Evolutionary conservation across 2,329 filamentous ascomycete species (phyloP), one percentile per base, ranked within the genome.

Genomic region (Colletotrichum filicis): DNA sequence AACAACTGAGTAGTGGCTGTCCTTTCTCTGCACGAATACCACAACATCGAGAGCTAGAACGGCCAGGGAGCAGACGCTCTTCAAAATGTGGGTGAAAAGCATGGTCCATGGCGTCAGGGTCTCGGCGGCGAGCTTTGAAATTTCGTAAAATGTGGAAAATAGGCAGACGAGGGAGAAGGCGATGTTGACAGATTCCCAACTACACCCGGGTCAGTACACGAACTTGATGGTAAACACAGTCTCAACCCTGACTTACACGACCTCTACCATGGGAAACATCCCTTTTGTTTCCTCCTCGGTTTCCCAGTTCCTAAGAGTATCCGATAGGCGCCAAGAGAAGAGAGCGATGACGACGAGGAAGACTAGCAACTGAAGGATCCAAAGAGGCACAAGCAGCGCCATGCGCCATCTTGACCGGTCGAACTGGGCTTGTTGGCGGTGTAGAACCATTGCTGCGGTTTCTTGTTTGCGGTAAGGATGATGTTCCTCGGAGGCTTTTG

Each of bases 111-210:
- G 88, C 12, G 89, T 90, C 66, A 91, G 78, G 1, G 85, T 83
- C 78, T 90, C 87, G 35, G 84, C 81, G 60, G 84, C 82, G 70
- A 83, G 85, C 75, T 82, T 85, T 56, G 82, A 84, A 37, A 89
- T 82, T 74, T 89, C 86, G 71, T 87, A 76, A 55, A 86, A 78
- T 16, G 83, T 88, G 77, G 87, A 83, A 37, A 86, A 42, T 6
- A 88, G 83, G 0, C 85, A 83, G 49, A 88, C 72, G 30, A 86
- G 78, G 19, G 87, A 86, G 65, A 90, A 82, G 65, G 74, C 83
- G 61, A 91, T 83, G 74, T 89, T 90, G 63, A 84, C 85, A 26
- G 79, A 81, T 78, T 90, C 87, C 88, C 89, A 91, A 35, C 88
- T 90, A 74, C 53, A 9, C 30, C 12, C 6, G 14, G 35, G 49